Conservation (phyloP, 2,329 filamentous ascomycete genomes). For the Penicillium sp. region DNA sequence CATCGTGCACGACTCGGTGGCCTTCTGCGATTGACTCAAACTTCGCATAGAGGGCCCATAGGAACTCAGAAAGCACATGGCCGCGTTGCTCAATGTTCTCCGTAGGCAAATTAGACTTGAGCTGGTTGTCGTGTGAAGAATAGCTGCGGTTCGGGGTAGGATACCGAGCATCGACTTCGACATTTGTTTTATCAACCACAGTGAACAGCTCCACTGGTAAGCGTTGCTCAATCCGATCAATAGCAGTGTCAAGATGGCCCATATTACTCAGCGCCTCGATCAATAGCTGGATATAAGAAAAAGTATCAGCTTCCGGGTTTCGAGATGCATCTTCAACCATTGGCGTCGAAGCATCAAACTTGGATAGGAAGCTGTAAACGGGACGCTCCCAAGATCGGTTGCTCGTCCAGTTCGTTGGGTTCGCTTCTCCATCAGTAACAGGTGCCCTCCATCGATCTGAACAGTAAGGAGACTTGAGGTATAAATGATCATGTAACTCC, state of each 20-base stretch:
- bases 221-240: conserved; percentile 88
- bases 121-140: conserved; percentile 46
- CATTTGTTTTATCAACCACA: conserved; percentile 92
- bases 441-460: conserved; percentile 92
- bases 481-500: conserved; percentile 94
- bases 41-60: conserved; percentile 92
- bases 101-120: conserved; percentile 58
- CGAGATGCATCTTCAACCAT: conserved; percentile 85
- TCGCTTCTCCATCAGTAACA: conserved; percentile 35
- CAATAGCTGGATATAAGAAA: conserved; percentile 85
- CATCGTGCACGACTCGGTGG: conserved; percentile 89
- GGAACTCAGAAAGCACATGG: conserved; percentile 84
- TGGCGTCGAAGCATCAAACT: conserved; percentile 54
- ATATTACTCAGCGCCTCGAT: conserved; percentile 90
- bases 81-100: conserved; percentile 75
- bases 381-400: conserved; percentile 52
- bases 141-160: conserved; percentile 69
- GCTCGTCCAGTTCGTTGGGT: conserved; percentile 26
- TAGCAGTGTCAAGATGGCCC: conserved; percentile 77
- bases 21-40: conserved; percentile 97
- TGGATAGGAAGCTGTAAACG: conserved; percentile 58
- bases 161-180: conserved; percentile 88
- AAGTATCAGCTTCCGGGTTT: conserved; percentile 93
- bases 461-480: conserved; percentile 96
- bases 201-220: conserved; percentile 91